Percentiles rank a stretch among this genome's conserved stretches.
phyloP scores from a whole-genome alignment of 805 yeast species.

The Nakazawaea pomicola region DNA sequence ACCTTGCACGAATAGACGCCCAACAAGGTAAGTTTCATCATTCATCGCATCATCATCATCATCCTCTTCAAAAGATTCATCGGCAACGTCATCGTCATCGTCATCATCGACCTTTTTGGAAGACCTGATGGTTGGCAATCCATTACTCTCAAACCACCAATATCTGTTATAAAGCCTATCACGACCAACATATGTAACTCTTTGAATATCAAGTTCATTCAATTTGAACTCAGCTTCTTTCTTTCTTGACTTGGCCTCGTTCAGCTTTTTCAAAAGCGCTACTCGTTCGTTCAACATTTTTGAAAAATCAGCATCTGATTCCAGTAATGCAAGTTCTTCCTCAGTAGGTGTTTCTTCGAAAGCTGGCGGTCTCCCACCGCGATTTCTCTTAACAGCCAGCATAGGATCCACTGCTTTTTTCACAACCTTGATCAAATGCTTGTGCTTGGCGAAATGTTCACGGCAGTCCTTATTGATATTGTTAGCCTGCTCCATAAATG shows the following conservation, averaged over 20 bases:
- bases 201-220: slow-evolving; percentile 67
- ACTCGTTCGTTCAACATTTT: slow-evolving; percentile 40
- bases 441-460: slow-evolving; percentile 23
- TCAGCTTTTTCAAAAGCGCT: slow-evolving; percentile 33
- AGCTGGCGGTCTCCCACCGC: slow-evolving; percentile 24
- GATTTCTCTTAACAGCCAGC: slow-evolving; percentile 20
- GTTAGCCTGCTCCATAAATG: slow-evolving; percentile 45
- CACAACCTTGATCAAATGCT: slow-evolving; percentile 19
- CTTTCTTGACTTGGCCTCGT: slow-evolving; percentile 43
- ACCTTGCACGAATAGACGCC: slow-evolving; percentile 88
- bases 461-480: slow-evolving; percentile 35
- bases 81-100: slow-evolving; percentile 21
- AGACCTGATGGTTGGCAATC: slow-evolving; percentile 48
- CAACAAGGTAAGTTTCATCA: slow-evolving; percentile 67
- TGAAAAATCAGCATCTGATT: slow-evolving; percentile 36
- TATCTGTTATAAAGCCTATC: slow-evolving; percentile 83
- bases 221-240: slow-evolving; percentile 55
- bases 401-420: slow-evolving; percentile 20
- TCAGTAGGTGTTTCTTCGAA: slow-evolving; percentile 25
- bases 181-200: slow-evolving; percentile 71
- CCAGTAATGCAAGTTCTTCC: slow-evolving; percentile 33
- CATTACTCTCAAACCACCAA: slow-evolving; percentile 94
- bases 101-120: slow-evolving; percentile 17
- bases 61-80: slow-evolving; percentile 29
- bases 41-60: slow-evolving; percentile 40